Conservation (phyloP, 2,329 filamentous ascomycete genomes). For the Aspergillus aculeatus region DNA sequence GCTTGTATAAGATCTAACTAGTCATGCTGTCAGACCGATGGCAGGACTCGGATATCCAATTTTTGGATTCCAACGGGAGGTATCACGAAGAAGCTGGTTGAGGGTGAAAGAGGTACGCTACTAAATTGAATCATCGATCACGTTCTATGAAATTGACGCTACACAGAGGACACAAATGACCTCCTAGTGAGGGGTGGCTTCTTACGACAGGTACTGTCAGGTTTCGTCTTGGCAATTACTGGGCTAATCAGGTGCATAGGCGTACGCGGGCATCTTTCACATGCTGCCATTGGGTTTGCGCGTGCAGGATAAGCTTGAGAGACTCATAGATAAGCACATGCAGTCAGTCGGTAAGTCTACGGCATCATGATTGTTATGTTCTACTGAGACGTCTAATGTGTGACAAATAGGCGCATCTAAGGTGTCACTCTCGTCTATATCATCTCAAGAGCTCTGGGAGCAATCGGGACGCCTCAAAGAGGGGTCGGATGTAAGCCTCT, state of each 20-base stretch:
- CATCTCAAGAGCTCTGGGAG: constrained; percentile 79
- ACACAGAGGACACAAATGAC: constrained; percentile 59
- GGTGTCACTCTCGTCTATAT: constrained; percentile 78
- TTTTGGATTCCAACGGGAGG: constrained; percentile 79
- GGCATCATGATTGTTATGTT: constrained; percentile 3
- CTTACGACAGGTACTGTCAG: constrained; percentile 61
- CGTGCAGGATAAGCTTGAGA: constrained; percentile 85
- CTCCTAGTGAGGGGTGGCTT: constrained; percentile 71
- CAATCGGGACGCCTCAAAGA: constrained; percentile 76
- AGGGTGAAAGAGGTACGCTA: constrained; percentile 45
- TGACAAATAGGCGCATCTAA: constrained; percentile 68
- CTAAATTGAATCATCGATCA: background rate
- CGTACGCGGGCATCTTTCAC: constrained; percentile 89
- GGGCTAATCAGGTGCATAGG: constrained; percentile 47
- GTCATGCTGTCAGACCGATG: constrained; percentile 49
- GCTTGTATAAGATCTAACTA: background rate
- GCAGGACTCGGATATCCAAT: constrained; percentile 63
- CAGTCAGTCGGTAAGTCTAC: constrained; percentile 58
- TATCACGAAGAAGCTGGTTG: constrained; percentile 55
- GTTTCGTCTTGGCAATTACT: background rate
- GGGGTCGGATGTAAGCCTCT: constrained; percentile 66
- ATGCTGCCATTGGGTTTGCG: constrained; percentile 81
- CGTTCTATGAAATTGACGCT: constrained; percentile 10
- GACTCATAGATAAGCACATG: constrained; percentile 88
- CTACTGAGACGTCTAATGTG: constrained; percentile 1